A percentile compares a stretch with the other conserved stretches of the same genome.
Conservation (phyloP, 768 basidiomycete genomes). For the Russula foetens region DNA sequence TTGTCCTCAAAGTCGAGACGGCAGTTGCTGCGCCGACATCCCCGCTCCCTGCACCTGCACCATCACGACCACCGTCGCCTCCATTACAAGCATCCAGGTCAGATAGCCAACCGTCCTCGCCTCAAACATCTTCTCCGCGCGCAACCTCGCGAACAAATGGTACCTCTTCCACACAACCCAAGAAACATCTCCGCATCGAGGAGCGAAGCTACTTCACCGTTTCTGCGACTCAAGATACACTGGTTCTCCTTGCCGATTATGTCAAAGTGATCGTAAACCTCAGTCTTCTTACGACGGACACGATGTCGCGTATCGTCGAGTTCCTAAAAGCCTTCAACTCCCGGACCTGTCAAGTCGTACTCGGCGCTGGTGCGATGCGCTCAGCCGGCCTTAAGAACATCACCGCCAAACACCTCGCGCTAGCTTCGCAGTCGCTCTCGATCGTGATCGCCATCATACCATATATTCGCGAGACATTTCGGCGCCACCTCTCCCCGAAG, state of each 20-base stretch:
- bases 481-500: slow-evolving; percentile 87
- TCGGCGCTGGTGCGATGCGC: slow-evolving; percentile 98
- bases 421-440: slow-evolving; percentile 93
- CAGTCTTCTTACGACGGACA: slow-evolving; percentile 83
- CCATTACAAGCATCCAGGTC: slow-evolving; percentile 25
- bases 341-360: slow-evolving; percentile 93
- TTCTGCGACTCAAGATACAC: slow-evolving; percentile 69
- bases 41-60: slow-evolving; percentile 21
- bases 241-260: slow-evolving; percentile 75
- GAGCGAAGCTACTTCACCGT: slow-evolving; percentile 82
- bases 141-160: slow-evolving; percentile 18
- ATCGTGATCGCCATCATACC: slow-evolving; percentile 92
- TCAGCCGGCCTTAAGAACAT: slow-evolving; percentile 97
- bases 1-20: slow-evolving; percentile 33
- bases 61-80: slow-evolving; percentile 22
- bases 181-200: slow-evolving; percentile 71
- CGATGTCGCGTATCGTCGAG: slow-evolving; percentile 92
- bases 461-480: slow-evolving; percentile 90
- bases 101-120: slow-evolving; percentile 7
- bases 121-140: slow-evolving; percentile 17
- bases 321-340: slow-evolving; percentile 98
- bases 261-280: slow-evolving; percentile 82
- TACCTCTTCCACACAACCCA: slow-evolving; percentile 15
- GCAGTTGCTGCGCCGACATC: slow-evolving; percentile 24
- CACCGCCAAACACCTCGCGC: slow-evolving; percentile 93